phyloP scores from a whole-genome alignment of 169 alveolate genomes.

The Plasmodium relictum region DNA sequence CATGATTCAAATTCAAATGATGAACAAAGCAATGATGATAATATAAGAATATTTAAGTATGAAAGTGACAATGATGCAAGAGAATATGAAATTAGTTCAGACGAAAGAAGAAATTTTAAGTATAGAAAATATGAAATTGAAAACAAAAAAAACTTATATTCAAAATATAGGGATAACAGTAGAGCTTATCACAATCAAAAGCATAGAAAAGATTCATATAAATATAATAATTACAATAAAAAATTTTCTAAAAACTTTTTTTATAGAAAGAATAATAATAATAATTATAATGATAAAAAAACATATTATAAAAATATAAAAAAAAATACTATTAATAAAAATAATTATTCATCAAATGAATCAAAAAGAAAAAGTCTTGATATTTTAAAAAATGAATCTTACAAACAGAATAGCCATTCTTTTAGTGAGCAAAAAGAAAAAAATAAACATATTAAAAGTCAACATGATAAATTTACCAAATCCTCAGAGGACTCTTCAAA shows the following conservation, averaged over 20 bases:
- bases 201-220: constrained; percentile 45
- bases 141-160: not conserved
- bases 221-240: constrained; percentile 31
- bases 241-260: constrained; percentile 5
- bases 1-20: not conserved
- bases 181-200: constrained; percentile 14
- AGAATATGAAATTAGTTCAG: constrained; percentile 1
- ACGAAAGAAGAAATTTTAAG: constrained; percentile 10
- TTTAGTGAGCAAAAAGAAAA: not conserved
- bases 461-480: not conserved
- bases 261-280: constrained; percentile 33
- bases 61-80: constrained; percentile 50
- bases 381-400: not conserved
- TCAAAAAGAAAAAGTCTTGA: constrained; percentile 16
- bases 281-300: constrained; percentile 24
- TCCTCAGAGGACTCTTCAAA: constrained; percentile 12
- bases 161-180: constrained; percentile 27
- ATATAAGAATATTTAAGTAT: constrained; percentile 48
- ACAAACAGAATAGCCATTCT: constrained; percentile 28
- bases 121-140: constrained; percentile 13
- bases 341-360: constrained; percentile 23
- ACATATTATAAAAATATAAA: constrained; percentile 16
- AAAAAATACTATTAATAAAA: constrained; percentile 28
- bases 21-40: constrained; percentile 33
- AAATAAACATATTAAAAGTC: not conserved